Evolutionary conservation across 176 grass and related monocot species (phyloP).

Genomic region (Otatea glauca): DNA sequence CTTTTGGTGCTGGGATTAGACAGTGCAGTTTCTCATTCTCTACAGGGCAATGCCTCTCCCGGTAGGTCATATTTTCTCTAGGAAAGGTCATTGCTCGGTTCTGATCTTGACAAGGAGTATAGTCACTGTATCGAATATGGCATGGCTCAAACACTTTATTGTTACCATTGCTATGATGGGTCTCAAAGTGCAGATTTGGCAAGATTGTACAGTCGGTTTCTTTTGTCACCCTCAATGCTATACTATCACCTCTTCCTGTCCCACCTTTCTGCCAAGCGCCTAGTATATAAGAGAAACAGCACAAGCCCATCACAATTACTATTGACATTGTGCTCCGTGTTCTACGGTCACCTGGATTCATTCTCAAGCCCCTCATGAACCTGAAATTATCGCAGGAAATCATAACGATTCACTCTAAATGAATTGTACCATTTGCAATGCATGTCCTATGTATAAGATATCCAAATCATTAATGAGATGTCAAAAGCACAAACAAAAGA

Average conservation of each 20-base stretch:
- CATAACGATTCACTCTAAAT: conserved; percentile 23
- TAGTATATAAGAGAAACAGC: conserved; percentile 82
- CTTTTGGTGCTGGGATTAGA: conserved; percentile 80
- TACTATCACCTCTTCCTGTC: conserved; percentile 73
- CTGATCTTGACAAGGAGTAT: conserved; percentile 84
- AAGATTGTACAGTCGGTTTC: conserved; percentile 73
- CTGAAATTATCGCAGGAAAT: conserved; percentile 47
- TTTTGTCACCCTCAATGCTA: conserved; percentile 62
- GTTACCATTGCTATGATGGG: conserved; percentile 65
- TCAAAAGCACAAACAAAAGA: not conserved
- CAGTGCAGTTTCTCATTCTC: conserved; percentile 72
- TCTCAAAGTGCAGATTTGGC: conserved; percentile 84
- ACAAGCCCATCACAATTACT: conserved; percentile 64
- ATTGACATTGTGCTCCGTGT: conserved; percentile 63
- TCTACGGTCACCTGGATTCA: conserved; percentile 58
- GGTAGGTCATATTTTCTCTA: conserved; percentile 77
- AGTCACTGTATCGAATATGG: conserved; percentile 59
- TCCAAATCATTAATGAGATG: not conserved
- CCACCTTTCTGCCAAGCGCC: conserved; percentile 93
- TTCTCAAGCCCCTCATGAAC: conserved; percentile 77
- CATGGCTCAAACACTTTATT: conserved; percentile 71
- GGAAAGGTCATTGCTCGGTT: conserved; percentile 69
- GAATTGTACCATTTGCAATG: conserved; percentile 1
- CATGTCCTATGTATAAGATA: conserved; percentile 13
- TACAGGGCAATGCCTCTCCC: conserved; percentile 75